These are phyloP conservation scores for Petunia hybrid DNA, from an alignment of 305 asterid species.

Conservation along the genomic window DNA sequence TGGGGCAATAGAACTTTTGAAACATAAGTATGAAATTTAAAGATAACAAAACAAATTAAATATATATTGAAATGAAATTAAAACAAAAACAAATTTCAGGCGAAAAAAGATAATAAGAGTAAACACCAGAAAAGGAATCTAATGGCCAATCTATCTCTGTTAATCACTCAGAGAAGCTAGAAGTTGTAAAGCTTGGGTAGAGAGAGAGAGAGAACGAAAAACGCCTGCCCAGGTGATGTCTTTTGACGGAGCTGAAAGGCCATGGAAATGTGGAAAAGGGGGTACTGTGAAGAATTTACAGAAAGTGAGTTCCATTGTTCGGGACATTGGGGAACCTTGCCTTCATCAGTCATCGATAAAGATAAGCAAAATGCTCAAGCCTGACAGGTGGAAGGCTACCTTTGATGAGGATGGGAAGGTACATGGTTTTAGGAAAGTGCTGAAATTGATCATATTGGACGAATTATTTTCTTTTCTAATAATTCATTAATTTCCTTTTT, in stretches of 20 bases:
- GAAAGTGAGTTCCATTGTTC: conserved; percentile 83
- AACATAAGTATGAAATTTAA: too few relatives aligned
- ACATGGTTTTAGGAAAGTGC: conserved; percentile 81
- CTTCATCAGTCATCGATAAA: conserved; percentile 88
- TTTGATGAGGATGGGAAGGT: conserved; percentile 89
- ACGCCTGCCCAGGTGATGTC: conserved; percentile 75
- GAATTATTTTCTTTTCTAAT: too few relatives aligned
- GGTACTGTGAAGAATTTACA: conserved; percentile 75
- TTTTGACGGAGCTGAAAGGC: conserved; percentile 73
- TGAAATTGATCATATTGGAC: conserved; percentile 87
- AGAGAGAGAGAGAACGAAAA: too few relatives aligned
- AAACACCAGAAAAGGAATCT: too few relatives aligned
- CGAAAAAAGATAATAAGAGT: too few relatives aligned
- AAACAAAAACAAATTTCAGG: too few relatives aligned
- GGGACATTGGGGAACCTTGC: conserved; percentile 98
- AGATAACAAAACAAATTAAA: too few relatives aligned
- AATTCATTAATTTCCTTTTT: too few relatives aligned
- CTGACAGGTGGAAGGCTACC: conserved; percentile 94
- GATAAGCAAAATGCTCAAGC: conserved; percentile 97
- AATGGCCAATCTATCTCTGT: too few relatives aligned
- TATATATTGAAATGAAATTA: too few relatives aligned
- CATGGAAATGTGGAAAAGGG: conserved; percentile 90
- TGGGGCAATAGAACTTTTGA: too few relatives aligned
- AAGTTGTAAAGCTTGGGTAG: conserved; percentile 22
- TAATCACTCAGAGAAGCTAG: conserved; percentile 15